Conservation (phyloP, 2,329 filamentous ascomycete genomes). For the Colletotrichum sp. region DNA sequence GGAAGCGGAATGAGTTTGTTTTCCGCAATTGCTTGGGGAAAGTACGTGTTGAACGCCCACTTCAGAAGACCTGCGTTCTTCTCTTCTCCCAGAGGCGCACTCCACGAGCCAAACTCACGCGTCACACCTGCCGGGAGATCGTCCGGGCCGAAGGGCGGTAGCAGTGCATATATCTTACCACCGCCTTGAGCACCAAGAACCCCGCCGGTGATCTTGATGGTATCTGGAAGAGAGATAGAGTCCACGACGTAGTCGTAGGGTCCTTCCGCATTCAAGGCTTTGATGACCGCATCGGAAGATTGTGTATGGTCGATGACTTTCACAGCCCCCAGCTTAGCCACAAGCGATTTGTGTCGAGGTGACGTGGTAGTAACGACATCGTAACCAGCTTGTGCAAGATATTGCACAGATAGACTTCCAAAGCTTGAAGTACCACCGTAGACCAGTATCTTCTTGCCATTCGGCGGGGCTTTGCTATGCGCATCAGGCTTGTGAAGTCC, state of each 20-base stretch:
- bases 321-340: constrained; percentile 48
- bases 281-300: constrained; percentile 19
- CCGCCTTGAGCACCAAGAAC: constrained; percentile 14
- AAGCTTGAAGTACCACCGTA: constrained; percentile 57
- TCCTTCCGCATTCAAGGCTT: constrained; percentile 26
- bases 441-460: constrained; percentile 30
- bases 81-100: background rate
- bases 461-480: constrained; percentile 20
- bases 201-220: constrained; percentile 24
- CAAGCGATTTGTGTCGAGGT: constrained; percentile 43
- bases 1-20: background rate
- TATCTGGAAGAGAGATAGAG: constrained; percentile 28
- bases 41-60: constrained; percentile 3
- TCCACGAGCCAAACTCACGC: background rate
- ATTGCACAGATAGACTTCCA: constrained; percentile 50
- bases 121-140: background rate
- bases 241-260: constrained; percentile 33
- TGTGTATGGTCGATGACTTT: constrained; percentile 49
- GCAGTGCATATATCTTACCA: background rate
- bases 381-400: constrained; percentile 47
- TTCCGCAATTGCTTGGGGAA: background rate
- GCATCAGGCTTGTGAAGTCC: constrained; percentile 27
- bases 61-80: background rate
- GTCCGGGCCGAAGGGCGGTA: background rate
- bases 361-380: constrained; percentile 49